phyloP scores from a whole-genome alignment of 2,329 filamentous ascomycete genomes.

The Fusarium buharicum region DNA sequence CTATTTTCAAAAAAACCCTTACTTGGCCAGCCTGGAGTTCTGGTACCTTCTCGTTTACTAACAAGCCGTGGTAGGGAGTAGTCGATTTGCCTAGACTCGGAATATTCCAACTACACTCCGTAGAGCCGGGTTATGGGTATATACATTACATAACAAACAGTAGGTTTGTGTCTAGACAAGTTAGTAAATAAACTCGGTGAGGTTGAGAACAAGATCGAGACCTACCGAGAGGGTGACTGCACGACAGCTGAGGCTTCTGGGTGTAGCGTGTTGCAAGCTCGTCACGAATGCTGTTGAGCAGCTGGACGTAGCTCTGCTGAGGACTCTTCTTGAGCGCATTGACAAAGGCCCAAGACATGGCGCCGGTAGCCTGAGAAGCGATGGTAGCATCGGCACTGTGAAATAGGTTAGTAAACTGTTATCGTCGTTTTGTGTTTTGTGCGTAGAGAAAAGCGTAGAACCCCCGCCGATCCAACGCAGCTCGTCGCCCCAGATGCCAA shows the following conservation, averaged over 20 bases:
- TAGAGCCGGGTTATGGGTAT: conserved; percentile 13
- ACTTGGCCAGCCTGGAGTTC: not conserved
- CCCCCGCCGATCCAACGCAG: conserved; percentile 53
- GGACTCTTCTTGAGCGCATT: conserved; percentile 93
- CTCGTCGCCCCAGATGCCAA: conserved; percentile 59
- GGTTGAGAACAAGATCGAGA: not conserved
- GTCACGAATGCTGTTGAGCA: conserved; percentile 95
- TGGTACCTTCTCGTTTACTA: not conserved
- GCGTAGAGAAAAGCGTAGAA: not conserved
- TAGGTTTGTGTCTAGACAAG: conserved; percentile 67
- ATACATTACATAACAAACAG: conserved; percentile 68
- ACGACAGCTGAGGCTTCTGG: conserved; percentile 96
- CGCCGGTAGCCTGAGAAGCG: conserved; percentile 88
- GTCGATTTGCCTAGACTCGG: conserved; percentile 15
- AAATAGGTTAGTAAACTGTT: conserved; percentile 27
- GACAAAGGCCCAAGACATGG: conserved; percentile 99
- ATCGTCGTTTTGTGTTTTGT: not conserved
- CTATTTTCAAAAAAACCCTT: conserved; percentile 4
- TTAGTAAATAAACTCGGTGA: conserved; percentile 10
- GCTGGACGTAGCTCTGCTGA: conserved; percentile 96
- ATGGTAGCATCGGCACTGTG: conserved; percentile 91
- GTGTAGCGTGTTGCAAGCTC: conserved; percentile 87
- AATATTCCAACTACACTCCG: conserved; percentile 27
- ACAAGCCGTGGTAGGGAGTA: not conserved
- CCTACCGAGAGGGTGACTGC: conserved; percentile 95